Evolutionary conservation across 1,284 basidiomycete genomes (phyloP), one percentile per base, ranked within the genome.

Genomic region (Vanrija sp.): DNA sequence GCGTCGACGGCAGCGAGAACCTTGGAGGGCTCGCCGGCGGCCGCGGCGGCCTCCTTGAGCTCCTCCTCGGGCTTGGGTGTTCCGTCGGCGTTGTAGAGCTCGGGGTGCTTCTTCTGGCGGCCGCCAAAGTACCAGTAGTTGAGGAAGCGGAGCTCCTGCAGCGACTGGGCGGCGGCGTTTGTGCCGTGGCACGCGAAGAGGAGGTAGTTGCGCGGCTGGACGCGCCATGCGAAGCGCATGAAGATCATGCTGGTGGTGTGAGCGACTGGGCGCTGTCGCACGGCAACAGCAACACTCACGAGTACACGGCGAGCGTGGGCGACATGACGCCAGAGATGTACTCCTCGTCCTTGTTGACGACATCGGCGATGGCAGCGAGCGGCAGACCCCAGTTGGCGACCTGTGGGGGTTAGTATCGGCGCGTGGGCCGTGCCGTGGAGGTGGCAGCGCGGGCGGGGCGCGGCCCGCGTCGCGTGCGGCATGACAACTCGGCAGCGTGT

Each of bases 331-430:
- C 73, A 48, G 92, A 95, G 65, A 98, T 98, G 72, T 90, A 82
- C 65, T 95, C 90, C 76, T 95, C 90, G 83, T 95, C 89, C 74
- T 94, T 95, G 51, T 67, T 79, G 20, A 68, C 80, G 67, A 96
- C 79, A 78, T 98, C 94, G 5, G 91, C 75, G 43, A 98, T 77
- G 38, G 93, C 93, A 62, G 93, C 93, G 39, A 97, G 77, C 52
- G 93, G 93, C 27, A 98, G 83, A 68, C 93, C 94, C 89, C 94
- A 98, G 80, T 97, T 98, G 49, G 94, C 94, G 56, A 93, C 85
- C 88, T 95, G 67, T 47, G 23, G 20, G 8, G 6, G 20, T 25
- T 43, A n/a, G 14, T 27, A 41, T 6, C 19, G 27, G n/a, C 19
- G 24, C 24, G 31, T 31, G 31, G 12, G 31, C 31, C 10, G 31